These are phyloP conservation scores for Colletotrichum sp. DNA, from an alignment of 2,329 filamentous ascomycete species.

Conservation along the genomic window DNA sequence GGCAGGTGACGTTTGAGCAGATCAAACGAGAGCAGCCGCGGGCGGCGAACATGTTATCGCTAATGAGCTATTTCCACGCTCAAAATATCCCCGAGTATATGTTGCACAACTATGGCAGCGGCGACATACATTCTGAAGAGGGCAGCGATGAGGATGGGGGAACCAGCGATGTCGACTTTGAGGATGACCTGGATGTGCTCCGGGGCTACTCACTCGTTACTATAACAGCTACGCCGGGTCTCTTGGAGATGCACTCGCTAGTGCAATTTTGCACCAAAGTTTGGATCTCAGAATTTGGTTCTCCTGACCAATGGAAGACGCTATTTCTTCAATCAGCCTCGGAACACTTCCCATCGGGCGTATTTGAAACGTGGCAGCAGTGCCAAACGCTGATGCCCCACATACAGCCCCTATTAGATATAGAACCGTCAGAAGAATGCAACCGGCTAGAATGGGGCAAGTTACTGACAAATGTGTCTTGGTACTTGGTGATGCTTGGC, in stretches of 20 bases:
- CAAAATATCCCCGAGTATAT: too few relatives aligned
- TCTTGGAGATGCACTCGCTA: too few relatives aligned
- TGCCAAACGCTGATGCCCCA: background rate
- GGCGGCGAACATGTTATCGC: too few relatives aligned
- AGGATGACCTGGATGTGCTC: conserved; percentile 32
- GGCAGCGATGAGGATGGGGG: too few relatives aligned
- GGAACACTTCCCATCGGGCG: background rate
- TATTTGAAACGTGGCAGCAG: background rate
- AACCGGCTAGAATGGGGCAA: background rate
- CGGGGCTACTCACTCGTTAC: conserved; percentile 40
- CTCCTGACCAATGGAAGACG: conserved; percentile 6
- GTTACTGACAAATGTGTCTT: conserved; percentile 13
- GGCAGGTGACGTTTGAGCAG: too few relatives aligned
- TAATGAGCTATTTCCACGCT: too few relatives aligned
- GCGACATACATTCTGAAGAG: background rate
- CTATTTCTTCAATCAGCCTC: conserved; percentile 16
- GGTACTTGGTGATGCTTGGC: conserved; percentile 8
- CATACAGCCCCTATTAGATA: background rate
- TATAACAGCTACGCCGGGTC: conserved; percentile 9
- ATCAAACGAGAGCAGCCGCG: too few relatives aligned
- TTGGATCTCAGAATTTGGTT: conserved; percentile 21
- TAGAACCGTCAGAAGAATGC: background rate
- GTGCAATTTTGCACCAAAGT: conserved; percentile 32
- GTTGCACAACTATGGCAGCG: background rate
- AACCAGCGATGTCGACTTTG: too few relatives aligned